Base-by-base conservation (phyloP, 2,329 filamentous ascomycete species). In the Pseudopyrenochaeta lycopersici region DNA sequence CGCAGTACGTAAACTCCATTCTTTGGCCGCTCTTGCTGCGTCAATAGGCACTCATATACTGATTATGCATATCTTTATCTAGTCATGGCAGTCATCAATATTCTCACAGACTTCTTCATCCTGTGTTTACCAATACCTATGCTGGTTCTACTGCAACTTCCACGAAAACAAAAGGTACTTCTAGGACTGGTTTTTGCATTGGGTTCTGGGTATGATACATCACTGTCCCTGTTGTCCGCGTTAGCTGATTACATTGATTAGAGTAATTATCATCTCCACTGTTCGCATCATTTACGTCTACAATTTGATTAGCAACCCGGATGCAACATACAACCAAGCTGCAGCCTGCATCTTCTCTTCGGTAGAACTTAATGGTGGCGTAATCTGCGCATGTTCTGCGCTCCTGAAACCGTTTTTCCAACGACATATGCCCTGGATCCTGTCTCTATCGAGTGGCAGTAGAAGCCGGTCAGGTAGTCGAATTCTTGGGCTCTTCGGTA, bases 71-170 rank as follows among this genome's bases (percentile, higher is more conserved):
- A n/a, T n/a, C n/a, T n/a, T 27, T 27, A 9, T 27, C 9, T 27
- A 27, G 23, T 56, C 36, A 56, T 58, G 56, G 52, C 56, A 1
- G 54, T 62, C 21, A 62, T 75, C 50, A 76, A 75, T 35, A 75
- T 76, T 40, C 44, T 69, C 10, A 75, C 72, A 21, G 74, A 76
- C 55, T 54, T 73, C n/a, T 52, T 66, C 18, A 70, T 75, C n/a
- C 58, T 71, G 4, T 45, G 69, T 1, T 49, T 76, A 3, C 74
- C 74, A 17, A 38, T 65, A 38, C 56, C 53, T 2, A 62, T 62
- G 58, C 18, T 67, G 36, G 46, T 41, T 39, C 58, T 57, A 21
- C 52, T 75, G 23, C 61, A 68, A n/a, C 57, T 74, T 17, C 56
- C 56, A n/a, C 15, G 39, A 17, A 56, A 55, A n/a, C 65, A 73